Evolutionary conservation across 2,329 filamentous ascomycete genomes (phyloP), one percentile per base, ranked within the genome.

Genomic region (Apiospora kogelbergensis): DNA sequence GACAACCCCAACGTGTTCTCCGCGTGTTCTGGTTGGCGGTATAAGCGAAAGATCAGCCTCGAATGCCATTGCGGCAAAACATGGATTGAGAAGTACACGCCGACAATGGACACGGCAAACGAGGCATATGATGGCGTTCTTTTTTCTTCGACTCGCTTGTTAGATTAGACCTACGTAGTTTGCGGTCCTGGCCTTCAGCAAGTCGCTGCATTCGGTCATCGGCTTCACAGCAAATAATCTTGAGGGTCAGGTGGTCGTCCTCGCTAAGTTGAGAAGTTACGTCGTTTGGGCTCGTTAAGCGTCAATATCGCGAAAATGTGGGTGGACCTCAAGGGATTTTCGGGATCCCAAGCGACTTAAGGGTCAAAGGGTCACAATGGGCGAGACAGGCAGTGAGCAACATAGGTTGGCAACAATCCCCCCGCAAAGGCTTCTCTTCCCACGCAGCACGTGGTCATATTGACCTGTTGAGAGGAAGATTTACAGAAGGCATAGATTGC

Each of bases 321-420:
- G 41, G 63, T 44, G 63, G 24, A 30, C 17, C 63, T 65, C 41
- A 37, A 65, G 65, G 65, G 65, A 66, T 46, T 66, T 66, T 66
- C 65, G 65, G 65, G 65, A 66, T 41, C 65, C 13, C 65, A 66
- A 66, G 65, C 65, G 44, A 66, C 11, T n/a, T n/a, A 60, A 37
- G 53, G 53, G 53, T 37, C 53, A 60, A 60, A n/a, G 53, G 53
- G 53, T 37, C 53, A 60, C 53, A 60, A 60, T 60, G 53, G 53
- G 53, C 53, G 53, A 60, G 53, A 37, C 53, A 37, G 30, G 53
- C 53, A 60, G 33, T 37, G 26, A 60, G 30, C 17, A 60, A 17
- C 53, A 26, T 37, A n/a, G 33, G 53, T 60, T 60, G n/a, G 26
- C 53, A 11, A 22, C 26, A 37, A 6, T 22, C 15, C 30, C 30